phyloP scores from a whole-genome alignment of 1,139 yeast genomes.

The Sugiyamaella japonica region DNA sequence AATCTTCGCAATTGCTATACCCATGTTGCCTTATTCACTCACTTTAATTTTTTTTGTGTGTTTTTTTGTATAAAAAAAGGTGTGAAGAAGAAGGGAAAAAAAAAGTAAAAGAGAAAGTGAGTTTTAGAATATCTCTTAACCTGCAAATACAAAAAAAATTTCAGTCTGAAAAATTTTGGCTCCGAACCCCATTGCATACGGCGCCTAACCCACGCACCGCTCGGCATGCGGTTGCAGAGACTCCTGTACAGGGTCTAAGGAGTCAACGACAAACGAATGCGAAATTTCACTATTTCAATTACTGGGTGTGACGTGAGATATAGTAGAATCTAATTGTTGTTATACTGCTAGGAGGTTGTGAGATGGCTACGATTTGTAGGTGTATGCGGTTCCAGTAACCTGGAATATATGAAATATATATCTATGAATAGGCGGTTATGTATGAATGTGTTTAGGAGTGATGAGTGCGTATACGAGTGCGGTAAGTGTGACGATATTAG shows the following conservation, averaged over 20 bases:
- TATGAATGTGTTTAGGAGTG: no score
- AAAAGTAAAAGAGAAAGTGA: constrained; percentile 3
- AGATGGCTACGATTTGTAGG: no score
- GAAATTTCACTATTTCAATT: background rate
- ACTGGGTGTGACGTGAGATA: no score
- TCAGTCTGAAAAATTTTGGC: constrained; percentile 15
- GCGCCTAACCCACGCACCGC: background rate
- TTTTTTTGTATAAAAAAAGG: constrained; percentile 19
- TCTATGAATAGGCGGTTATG: no score
- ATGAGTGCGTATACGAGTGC: no score
- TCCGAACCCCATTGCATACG: constrained; percentile 12
- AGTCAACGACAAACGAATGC: no score
- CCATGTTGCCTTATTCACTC: constrained; percentile 1
- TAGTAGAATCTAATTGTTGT: no score
- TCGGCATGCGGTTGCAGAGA: background rate
- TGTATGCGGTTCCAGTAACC: no score
- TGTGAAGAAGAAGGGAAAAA: constrained; percentile 16
- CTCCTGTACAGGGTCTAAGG: no score
- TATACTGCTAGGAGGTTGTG: no score
- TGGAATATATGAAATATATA: no score
- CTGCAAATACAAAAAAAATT: constrained; percentile 11
- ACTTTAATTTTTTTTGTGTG: constrained; percentile 19
- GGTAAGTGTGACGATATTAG: no score
- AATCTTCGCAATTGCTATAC: background rate
- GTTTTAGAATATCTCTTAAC: constrained; percentile 7